Evolutionary conservation across 306 rosid species (phyloP).

Genomic region (Prunus armeniaca): DNA sequence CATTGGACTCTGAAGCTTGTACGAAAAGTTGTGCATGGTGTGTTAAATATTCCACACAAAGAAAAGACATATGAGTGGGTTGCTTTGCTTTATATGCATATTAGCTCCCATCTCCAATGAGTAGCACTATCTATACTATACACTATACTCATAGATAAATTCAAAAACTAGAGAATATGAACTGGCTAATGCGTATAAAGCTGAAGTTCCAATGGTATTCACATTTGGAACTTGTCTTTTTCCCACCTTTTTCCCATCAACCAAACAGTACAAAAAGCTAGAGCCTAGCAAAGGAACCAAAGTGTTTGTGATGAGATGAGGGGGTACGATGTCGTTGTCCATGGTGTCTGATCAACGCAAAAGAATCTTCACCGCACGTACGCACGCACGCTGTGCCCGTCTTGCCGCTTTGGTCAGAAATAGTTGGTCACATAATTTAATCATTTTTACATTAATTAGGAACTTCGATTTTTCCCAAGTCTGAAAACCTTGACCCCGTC

Average conservation of each 20-base stretch:
- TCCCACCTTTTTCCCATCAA: conserved; percentile 27
- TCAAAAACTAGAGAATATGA: background rate
- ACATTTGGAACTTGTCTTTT: background rate
- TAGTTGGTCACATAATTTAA: background rate
- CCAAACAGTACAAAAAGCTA: conserved; percentile 22
- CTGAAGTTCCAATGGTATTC: conserved; percentile 3
- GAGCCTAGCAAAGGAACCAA: conserved; percentile 7
- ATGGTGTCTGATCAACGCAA: background rate
- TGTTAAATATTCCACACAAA: conserved; percentile 29
- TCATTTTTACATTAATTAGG: background rate
- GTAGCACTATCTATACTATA: background rate
- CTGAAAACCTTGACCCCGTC: conserved; percentile 59
- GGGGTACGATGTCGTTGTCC: conserved; percentile 49
- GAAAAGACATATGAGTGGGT: conserved; percentile 12
- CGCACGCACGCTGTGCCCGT: conserved; percentile 22
- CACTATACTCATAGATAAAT: background rate
- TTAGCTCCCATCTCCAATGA: conserved; percentile 15
- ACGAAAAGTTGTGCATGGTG: conserved; percentile 40
- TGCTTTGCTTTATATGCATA: conserved; percentile 24
- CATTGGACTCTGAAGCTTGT: conserved; percentile 43
- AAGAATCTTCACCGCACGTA: conserved; percentile 46
- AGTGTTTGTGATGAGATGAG: conserved; percentile 31
- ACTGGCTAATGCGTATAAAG: conserved; percentile 9
- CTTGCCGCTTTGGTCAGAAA: conserved; percentile 29
- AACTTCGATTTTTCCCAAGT: conserved; percentile 35